Conservation (phyloP, 2,329 filamentous ascomycete genomes). For the Lasiodiplodia hormozganensis region DNA sequence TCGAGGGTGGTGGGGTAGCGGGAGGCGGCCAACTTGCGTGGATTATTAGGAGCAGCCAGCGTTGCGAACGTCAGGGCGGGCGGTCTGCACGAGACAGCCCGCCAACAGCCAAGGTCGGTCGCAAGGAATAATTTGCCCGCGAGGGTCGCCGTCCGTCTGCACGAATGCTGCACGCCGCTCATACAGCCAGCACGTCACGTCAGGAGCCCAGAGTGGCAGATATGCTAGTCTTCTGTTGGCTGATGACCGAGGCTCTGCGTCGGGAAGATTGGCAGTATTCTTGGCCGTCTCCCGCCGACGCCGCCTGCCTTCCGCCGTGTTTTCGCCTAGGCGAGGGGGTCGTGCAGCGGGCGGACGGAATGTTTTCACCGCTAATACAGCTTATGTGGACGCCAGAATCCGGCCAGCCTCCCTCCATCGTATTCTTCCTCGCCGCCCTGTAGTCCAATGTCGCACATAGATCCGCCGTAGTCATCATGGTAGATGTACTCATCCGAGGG, state of each 20-base stretch:
- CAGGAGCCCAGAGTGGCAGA: constrained; percentile 18
- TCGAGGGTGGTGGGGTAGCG: constrained; percentile 46
- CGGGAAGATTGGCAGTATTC: background rate
- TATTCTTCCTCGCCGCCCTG: background rate
- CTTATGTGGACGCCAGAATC: constrained; percentile 55
- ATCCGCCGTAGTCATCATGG: background rate
- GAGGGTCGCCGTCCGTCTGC: constrained; percentile 25
- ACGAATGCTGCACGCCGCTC: constrained; percentile 19
- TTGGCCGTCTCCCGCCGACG: background rate
- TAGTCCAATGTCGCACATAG: background rate
- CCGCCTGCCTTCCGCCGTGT: constrained; percentile 14
- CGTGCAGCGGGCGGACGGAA: constrained; percentile 16
- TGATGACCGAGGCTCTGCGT: constrained; percentile 27
- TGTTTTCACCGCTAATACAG: constrained; percentile 47
- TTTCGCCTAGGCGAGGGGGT: constrained; percentile 17
- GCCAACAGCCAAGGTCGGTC: constrained; percentile 33
- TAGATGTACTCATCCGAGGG: background rate
- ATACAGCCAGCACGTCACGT: constrained; percentile 24
- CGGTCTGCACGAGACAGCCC: constrained; percentile 45
- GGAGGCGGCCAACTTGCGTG: constrained; percentile 39
- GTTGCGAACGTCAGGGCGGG: constrained; percentile 46
- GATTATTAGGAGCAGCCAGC: constrained; percentile 46
- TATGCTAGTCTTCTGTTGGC: constrained; percentile 9
- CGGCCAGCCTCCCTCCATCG: constrained; percentile 36
- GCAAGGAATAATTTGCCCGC: constrained; percentile 28